Conservation (phyloP, 345 rosid genomes). For the Euclidium syriacum region DNA sequence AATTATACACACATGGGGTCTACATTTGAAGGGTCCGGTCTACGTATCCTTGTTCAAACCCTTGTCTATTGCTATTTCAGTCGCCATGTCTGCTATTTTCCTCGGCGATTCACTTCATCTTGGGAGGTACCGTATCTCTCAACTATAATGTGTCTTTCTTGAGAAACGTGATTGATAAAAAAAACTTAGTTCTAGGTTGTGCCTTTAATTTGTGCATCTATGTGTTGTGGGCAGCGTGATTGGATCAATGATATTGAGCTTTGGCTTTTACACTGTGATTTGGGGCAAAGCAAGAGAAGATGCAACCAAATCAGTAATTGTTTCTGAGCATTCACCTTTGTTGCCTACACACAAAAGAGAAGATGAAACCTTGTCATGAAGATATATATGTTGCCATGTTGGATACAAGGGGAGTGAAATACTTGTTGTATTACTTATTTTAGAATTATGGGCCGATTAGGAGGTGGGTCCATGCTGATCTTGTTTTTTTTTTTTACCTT, state of each 20-base stretch:
- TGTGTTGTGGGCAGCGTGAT: slow-evolving; percentile 23
- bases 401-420: no score
- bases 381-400: no score
- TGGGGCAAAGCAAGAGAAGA: slow-evolving; percentile 42
- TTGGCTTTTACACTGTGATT: slow-evolving; percentile 29
- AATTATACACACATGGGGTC: slow-evolving; percentile 27
- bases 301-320: background rate
- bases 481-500: no score
- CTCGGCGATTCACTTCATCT: slow-evolving; percentile 28
- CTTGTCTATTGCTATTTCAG: slow-evolving; percentile 33
- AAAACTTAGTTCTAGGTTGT: no score
- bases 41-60: slow-evolving; percentile 36
- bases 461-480: no score
- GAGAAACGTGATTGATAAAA: no score
- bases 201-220: no score
- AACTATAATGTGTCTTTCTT: no score
- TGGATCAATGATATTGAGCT: slow-evolving; percentile 29
- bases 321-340: slow-evolving; percentile 18
- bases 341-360: background rate
- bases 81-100: slow-evolving; percentile 21
- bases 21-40: slow-evolving; percentile 33
- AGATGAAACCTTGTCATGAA: background rate
- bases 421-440: no score
- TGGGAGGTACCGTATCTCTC: slow-evolving; percentile 24
- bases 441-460: no score